Evolutionary conservation across 805 yeast genomes (phyloP).

Genomic region (Candida tammaniensis): DNA sequence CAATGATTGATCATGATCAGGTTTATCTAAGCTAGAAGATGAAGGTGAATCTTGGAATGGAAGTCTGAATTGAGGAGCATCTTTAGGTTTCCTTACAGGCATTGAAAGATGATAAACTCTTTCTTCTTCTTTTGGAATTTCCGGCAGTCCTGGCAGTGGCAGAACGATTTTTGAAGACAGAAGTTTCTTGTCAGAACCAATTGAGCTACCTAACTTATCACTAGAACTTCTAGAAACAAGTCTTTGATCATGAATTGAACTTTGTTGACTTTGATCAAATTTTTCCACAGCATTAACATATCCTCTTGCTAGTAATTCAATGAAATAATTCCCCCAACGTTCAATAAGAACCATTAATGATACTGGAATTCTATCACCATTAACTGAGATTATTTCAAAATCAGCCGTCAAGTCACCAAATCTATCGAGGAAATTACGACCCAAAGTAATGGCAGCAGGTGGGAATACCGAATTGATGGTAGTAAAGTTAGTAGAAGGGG

Average conservation of each 20-base stretch:
- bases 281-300: slow-evolving; percentile 56
- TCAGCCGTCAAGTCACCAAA: slow-evolving; percentile 64
- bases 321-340: slow-evolving; percentile 77
- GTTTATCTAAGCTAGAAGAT: neutral
- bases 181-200: slow-evolving; percentile 7
- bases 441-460: slow-evolving; percentile 73
- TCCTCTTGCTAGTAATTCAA: slow-evolving; percentile 57
- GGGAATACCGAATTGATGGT: slow-evolving; percentile 71
- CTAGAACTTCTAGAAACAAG: slow-evolving; percentile 3
- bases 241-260: slow-evolving; percentile 2
- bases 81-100: slow-evolving; percentile 14
- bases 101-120: slow-evolving; percentile 18
- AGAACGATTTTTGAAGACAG: neutral
- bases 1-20: slow-evolving; percentile 4
- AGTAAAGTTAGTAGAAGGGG: slow-evolving; percentile 66
- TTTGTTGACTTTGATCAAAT: slow-evolving; percentile 28
- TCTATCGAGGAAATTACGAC: slow-evolving; percentile 69
- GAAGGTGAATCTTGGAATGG: slow-evolving; percentile 58
- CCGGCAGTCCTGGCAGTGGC: slow-evolving; percentile 1
- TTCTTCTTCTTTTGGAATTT: slow-evolving; percentile 1
- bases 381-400: slow-evolving; percentile 67
- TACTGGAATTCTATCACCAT: slow-evolving; percentile 65
- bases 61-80: slow-evolving; percentile 58
- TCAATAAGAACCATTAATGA: slow-evolving; percentile 60
- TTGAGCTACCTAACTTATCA: slow-evolving; percentile 9